phyloP scores from a whole-genome alignment of 2,329 filamentous ascomycete genomes.

The Aspergillus versicolor region DNA sequence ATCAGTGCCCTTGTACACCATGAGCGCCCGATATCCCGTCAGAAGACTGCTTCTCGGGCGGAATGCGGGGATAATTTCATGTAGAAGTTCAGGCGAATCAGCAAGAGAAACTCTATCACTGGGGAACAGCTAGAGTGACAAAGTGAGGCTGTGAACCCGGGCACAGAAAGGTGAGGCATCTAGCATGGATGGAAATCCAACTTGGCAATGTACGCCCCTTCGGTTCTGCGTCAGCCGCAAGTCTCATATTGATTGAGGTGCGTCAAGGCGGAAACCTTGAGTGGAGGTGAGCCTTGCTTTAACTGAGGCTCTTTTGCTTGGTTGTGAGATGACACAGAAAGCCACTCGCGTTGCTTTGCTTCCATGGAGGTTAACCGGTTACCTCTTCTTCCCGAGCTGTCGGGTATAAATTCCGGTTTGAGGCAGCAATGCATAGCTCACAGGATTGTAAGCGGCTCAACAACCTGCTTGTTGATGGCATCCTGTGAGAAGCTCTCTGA shows the following conservation, averaged over 20 bases:
- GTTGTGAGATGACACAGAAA: constrained; percentile 3
- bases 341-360: constrained; percentile 3
- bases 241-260: neutral
- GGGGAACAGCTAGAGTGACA: neutral
- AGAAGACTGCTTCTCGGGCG: neutral
- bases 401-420: neutral
- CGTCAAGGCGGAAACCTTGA: constrained; percentile 5
- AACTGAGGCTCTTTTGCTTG: constrained; percentile 4
- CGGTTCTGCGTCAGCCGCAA: neutral
- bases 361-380: neutral
- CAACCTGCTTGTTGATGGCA: neutral
- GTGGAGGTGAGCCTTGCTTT: neutral
- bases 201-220: neutral
- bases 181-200: constrained; percentile 7
- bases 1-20: neutral
- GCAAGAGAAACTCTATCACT: neutral
- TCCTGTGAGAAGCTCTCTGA: neutral
- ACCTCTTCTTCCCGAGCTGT: neutral
- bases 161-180: constrained; percentile 10
- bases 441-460: constrained; percentile 1
- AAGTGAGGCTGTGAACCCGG: constrained; percentile 10
- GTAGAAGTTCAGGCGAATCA: constrained; percentile 1
- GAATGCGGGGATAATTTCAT: neutral
- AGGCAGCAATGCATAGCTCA: neutral
- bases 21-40: constrained; percentile 6